Conservation (phyloP, 768 basidiomycete genomes). For the Scleroderma citrinum region DNA sequence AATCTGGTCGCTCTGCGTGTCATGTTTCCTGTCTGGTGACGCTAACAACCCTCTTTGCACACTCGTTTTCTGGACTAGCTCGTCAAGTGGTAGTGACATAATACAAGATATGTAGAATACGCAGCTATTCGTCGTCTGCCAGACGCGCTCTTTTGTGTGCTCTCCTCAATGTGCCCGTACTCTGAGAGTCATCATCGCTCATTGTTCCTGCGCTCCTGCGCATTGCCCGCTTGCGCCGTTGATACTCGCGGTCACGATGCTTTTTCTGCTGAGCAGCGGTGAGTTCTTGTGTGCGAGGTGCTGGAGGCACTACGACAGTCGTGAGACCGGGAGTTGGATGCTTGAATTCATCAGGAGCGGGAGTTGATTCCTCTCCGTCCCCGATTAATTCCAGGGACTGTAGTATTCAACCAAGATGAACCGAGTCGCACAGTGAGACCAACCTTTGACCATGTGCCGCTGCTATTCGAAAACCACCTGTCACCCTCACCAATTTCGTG, state of each 20-base stretch:
- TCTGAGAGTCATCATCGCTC: slow-evolving; percentile 66
- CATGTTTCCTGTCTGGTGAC: no score
- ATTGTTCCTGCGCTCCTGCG: slow-evolving; percentile 59
- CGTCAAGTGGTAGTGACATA: no score
- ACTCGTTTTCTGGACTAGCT: no score
- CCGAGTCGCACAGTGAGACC: slow-evolving; percentile 5
- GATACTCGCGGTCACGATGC: slow-evolving; percentile 75
- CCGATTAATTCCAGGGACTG: slow-evolving; percentile 73
- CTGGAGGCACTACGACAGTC: slow-evolving; percentile 73
- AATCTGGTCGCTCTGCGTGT: slow-evolving; percentile 2
- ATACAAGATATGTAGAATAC: neutral
- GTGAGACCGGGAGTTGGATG: slow-evolving; percentile 68
- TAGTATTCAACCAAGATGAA: slow-evolving; percentile 5
- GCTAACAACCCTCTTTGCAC: no score
- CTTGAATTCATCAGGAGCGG: slow-evolving; percentile 59
- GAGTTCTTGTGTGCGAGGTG: slow-evolving; percentile 60
- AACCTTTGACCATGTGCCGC: slow-evolving; percentile 71
- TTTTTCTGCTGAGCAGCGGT: slow-evolving; percentile 72
- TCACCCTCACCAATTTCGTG: slow-evolving; percentile 75
- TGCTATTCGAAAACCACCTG: slow-evolving; percentile 78
- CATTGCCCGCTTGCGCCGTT: slow-evolving; percentile 66
- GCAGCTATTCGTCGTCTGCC: slow-evolving; percentile 54
- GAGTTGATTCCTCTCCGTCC: slow-evolving; percentile 58
- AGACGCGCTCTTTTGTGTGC: slow-evolving; percentile 65
- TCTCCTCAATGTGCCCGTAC: slow-evolving; percentile 44